Conservation (phyloP, 2,329 filamentous ascomycete genomes). For the Colletotrichum musae region DNA sequence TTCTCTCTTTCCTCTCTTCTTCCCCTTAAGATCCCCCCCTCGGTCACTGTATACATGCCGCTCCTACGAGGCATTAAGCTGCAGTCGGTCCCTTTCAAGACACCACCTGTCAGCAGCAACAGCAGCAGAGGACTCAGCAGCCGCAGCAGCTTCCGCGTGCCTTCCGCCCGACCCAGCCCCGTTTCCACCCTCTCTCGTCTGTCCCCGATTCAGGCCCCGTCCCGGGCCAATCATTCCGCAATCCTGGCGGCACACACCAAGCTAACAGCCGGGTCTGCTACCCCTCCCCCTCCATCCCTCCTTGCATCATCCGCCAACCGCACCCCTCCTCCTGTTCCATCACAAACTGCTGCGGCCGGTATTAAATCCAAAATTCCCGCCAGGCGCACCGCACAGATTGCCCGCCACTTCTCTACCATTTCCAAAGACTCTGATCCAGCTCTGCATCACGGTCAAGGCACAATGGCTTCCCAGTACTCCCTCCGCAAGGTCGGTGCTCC, state of each 20-base stretch:
- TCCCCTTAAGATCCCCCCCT: conserved; percentile 7
- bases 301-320: conserved; percentile 44
- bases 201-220: conserved; percentile 42
- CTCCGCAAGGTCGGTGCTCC: conserved; percentile 90
- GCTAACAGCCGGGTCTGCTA: conserved; percentile 42
- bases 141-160: conserved; percentile 31
- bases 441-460: conserved; percentile 39
- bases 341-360: conserved; percentile 36
- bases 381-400: conserved; percentile 67
- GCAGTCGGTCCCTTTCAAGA: conserved; percentile 32
- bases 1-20: background rate
- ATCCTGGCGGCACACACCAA: conserved; percentile 47
- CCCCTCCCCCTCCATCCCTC: conserved; percentile 51
- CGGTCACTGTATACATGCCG: conserved; percentile 36
- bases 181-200: conserved; percentile 37
- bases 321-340: conserved; percentile 36
- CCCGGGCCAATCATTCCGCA: conserved; percentile 50
- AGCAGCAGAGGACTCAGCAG: conserved; percentile 1
- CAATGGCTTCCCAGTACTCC: conserved; percentile 77
- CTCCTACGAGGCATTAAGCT: conserved; percentile 38
- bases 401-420: conserved; percentile 65
- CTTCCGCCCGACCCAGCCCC: conserved; percentile 37
- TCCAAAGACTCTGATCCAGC: conserved; percentile 44
- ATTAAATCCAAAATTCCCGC: conserved; percentile 61
- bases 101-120: conserved; percentile 18